A percentile compares a stretch with the other conserved stretches of the same genome.
Conservation (phyloP, 148 eudicot genomes). For the Oxyria digyna region DNA sequence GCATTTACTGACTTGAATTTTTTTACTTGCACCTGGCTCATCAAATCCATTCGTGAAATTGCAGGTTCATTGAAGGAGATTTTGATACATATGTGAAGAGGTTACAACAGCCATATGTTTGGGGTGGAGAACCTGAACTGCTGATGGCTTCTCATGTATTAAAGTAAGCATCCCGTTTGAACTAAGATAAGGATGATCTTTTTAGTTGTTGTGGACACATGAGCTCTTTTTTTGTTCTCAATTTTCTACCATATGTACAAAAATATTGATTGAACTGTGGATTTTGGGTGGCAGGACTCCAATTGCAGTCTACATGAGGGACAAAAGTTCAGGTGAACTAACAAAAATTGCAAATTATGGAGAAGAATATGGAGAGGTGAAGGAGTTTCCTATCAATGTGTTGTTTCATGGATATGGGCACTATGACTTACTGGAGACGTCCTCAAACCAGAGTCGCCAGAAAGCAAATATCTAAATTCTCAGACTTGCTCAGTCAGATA, state of each 20-base stretch:
- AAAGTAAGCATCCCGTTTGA: constrained; percentile 26
- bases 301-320: constrained; percentile 48
- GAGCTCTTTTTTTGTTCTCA: neutral
- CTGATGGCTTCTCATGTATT: constrained; percentile 70
- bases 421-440: constrained; percentile 49
- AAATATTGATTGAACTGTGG: neutral
- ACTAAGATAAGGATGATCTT: neutral
- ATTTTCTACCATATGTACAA: neutral
- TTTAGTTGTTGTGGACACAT: neutral
- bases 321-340: constrained; percentile 30
- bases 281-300: constrained; percentile 34
- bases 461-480: neutral
- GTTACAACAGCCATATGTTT: constrained; percentile 47
- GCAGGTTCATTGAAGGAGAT: constrained; percentile 70
- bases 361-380: constrained; percentile 44
- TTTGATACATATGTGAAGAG: constrained; percentile 57
- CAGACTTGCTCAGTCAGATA: neutral
- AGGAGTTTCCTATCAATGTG: constrained; percentile 35
- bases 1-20: neutral
- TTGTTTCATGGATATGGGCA: constrained; percentile 78
- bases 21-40: neutral
- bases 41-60: neutral
- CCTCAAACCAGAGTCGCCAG: constrained; percentile 1
- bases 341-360: constrained; percentile 54
- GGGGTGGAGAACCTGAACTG: constrained; percentile 84